Conservation (phyloP, 140 eudicot genomes). For the Oenanthe javanica region DNA sequence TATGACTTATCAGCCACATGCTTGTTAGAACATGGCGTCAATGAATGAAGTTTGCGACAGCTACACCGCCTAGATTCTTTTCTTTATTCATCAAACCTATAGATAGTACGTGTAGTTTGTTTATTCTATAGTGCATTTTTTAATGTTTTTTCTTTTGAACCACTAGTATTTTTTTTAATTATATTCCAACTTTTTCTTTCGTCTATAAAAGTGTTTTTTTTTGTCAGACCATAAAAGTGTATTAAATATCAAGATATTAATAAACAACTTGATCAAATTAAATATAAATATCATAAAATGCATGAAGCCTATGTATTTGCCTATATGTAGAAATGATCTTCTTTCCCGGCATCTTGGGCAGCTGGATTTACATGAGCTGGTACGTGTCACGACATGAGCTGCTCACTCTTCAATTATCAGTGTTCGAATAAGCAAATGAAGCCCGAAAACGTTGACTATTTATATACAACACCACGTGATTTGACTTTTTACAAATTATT, state of each 20-base stretch:
- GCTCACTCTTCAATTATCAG: not conserved
- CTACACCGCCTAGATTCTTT: not conserved
- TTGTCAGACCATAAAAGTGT: too few species aligned
- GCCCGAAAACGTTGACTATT: not conserved
- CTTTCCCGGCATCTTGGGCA: constrained; percentile 6
- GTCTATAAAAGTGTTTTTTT: too few species aligned
- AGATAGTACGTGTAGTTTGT: not conserved
- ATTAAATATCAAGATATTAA: too few species aligned
- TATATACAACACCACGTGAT: not conserved
- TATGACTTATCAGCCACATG: not conserved
- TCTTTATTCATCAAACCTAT: not conserved
- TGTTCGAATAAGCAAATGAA: not conserved
- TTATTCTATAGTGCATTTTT: not conserved
- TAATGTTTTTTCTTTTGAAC: not conserved
- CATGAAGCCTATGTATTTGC: not conserved
- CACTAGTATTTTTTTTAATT: too few species aligned
- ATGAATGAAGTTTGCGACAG: not conserved
- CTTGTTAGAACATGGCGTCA: not conserved
- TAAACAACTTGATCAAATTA: too few species aligned
- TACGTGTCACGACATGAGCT: not conserved
- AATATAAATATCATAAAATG: not conserved
- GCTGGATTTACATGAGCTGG: not conserved
- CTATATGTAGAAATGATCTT: not conserved
- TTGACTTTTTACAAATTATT: not conserved
- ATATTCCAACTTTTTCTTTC: too few species aligned